phyloP scores from a whole-genome alignment of 2,329 filamentous ascomycete species.

The Colletotrichum higginsianum region DNA sequence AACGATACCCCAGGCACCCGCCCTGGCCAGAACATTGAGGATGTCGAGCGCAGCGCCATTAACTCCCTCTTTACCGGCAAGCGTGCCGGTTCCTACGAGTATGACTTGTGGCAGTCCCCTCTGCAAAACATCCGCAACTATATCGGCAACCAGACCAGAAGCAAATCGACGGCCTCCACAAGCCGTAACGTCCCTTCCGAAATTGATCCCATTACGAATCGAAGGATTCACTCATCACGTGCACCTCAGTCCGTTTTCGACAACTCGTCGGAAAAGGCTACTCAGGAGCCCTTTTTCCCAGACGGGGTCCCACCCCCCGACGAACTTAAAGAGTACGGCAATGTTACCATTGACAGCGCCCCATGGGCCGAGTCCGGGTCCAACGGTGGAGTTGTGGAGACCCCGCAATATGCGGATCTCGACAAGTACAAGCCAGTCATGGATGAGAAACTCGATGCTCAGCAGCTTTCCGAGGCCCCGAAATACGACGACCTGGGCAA shows the following conservation, averaged over 20 bases:
- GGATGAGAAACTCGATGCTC: constrained; percentile 48
- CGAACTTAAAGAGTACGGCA: constrained; percentile 55
- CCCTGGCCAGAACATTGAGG: constrained; percentile 59
- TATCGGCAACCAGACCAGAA: constrained; percentile 43
- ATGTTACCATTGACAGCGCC: constrained; percentile 50
- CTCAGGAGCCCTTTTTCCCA: constrained; percentile 48
- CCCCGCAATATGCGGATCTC: constrained; percentile 47
- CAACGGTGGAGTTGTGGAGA: constrained; percentile 38
- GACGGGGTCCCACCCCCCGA: constrained; percentile 52
- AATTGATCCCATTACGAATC: constrained; percentile 74
- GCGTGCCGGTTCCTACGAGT: constrained; percentile 42
- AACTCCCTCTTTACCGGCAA: constrained; percentile 59
- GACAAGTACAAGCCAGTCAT: constrained; percentile 55
- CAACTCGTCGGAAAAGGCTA: constrained; percentile 18
- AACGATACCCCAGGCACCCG: constrained; percentile 56
- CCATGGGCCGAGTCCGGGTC: constrained; percentile 42
- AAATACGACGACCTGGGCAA: constrained; percentile 60
- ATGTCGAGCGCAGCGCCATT: constrained; percentile 61
- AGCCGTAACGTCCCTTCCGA: constrained; percentile 52
- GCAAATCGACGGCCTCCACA: constrained; percentile 23
- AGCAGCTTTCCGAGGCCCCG: constrained; percentile 40
- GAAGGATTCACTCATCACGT: constrained; percentile 56
- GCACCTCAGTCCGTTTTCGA: constrained; percentile 39
- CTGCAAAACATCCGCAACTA: constrained; percentile 54
- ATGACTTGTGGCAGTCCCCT: constrained; percentile 51